Evolutionary conservation across 768 basidiomycete genomes (phyloP), one percentile per base, ranked within the genome.

Genomic region (Mycena maculata): DNA sequence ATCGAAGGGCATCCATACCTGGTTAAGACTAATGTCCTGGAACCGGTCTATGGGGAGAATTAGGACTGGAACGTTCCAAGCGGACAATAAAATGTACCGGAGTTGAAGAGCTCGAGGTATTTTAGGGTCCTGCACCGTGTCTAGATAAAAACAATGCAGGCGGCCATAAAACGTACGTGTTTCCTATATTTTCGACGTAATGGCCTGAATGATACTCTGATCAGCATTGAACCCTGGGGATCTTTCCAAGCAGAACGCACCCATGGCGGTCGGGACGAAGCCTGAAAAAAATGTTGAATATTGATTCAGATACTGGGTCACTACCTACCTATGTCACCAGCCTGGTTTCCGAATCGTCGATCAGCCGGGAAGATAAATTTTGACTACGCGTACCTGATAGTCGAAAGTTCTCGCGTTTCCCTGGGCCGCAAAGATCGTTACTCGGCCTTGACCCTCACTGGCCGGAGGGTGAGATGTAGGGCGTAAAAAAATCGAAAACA

Each of bases 331-430:
- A 90, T 81, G 69, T 90, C 90, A 18, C 89, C 90, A 53, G 84
- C 79, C 82, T 87, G 50, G 22, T 44, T 22, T 2, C 13, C 22
- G 15, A 39, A 38, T 30, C 9, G 42, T 39, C 18, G 48, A 23
- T 33, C 10, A 38, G 41, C 42, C 33, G 27, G n/a, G 18, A 25
- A 25, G 27, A 20, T 18, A 44, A 58, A 25, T n/a, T 22, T 49
- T 23, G n/a, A 23, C 1, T 16, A 27, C 44, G 49, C 36, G 42
- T 66, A 85, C 86, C 72, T 84, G 83, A 72, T 85, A 90, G 73
- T 91, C 82, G 76, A 85, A 90, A 1, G 88, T 89, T 60, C 83
- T 75, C 2, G 89, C 85, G 67, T 86, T 87, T 27, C 80, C 79
- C 67, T 79, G 76, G 4, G 85, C 78, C 9, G 87, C 88, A 68